A percentile compares a stretch with the other conserved stretches of the same genome.
Evolutionary conservation across 1,139 yeast species (phyloP).

Genomic region (Taphrina communis): DNA sequence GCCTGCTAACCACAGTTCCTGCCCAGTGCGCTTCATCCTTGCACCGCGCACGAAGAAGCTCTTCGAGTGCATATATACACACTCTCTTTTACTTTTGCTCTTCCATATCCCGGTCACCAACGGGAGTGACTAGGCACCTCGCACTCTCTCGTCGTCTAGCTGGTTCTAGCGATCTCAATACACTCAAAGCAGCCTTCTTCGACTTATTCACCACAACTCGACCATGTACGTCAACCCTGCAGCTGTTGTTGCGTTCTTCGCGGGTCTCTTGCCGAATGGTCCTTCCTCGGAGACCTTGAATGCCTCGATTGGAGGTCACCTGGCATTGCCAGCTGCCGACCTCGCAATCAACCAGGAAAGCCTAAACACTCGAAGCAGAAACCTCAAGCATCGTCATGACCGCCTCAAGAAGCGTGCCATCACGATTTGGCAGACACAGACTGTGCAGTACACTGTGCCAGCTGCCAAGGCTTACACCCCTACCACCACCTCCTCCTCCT

Average conservation of each 20-base stretch:
- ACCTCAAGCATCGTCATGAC: constrained; percentile 22
- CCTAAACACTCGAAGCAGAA: constrained; percentile 15
- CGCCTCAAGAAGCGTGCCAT: constrained; percentile 37
- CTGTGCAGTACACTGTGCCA: constrained; percentile 35
- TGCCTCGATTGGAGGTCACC: constrained; percentile 17
- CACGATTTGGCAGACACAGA: constrained; percentile 38
- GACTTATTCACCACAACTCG: background rate
- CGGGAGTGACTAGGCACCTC: too few relatives aligned
- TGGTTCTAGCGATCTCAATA: constrained; percentile 11
- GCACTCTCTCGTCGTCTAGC: background rate
- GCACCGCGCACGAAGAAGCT: background rate
- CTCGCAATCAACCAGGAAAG: background rate
- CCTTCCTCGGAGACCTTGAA: constrained; percentile 1
- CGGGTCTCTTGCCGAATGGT: constrained; percentile 4
- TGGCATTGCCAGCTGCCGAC: constrained; percentile 8
- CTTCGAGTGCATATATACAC: constrained; percentile 8
- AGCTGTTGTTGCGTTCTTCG: constrained; percentile 23
- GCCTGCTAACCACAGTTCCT: background rate
- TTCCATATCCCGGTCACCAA: too few relatives aligned
- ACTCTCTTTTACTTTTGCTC: background rate
- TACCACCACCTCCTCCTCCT: background rate
- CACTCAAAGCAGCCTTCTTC: background rate
- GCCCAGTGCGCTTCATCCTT: background rate
- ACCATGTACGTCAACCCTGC: constrained; percentile 33
- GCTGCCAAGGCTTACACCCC: constrained; percentile 20